phyloP scores from a whole-genome alignment of 176 grass and related monocot species.

The Pontederia crassipes region DNA sequence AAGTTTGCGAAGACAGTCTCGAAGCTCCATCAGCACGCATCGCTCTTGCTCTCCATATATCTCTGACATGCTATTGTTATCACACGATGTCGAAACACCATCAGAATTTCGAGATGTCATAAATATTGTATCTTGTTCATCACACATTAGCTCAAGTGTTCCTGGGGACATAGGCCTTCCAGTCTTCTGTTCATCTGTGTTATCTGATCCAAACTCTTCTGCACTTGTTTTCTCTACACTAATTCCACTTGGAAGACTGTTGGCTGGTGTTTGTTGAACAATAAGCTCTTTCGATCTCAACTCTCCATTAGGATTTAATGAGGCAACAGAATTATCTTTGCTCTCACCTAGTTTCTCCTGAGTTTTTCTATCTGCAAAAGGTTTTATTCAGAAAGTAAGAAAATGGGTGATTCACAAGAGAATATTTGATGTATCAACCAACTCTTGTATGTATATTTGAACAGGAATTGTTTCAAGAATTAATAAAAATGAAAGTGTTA shows the following conservation, averaged over 20 bases:
- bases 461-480: no score
- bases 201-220: neutral
- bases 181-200: slow-evolving; percentile 5
- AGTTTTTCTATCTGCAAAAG: slow-evolving; percentile 7
- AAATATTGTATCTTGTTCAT: slow-evolving; percentile 25
- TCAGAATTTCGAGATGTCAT: slow-evolving; percentile 13
- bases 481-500: no score
- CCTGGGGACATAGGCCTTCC: slow-evolving; percentile 24
- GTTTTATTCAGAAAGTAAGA: slow-evolving; percentile 6
- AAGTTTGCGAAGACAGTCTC: slow-evolving; percentile 20
- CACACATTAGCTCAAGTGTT: slow-evolving; percentile 29
- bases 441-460: no score
- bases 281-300: slow-evolving; percentile 4
- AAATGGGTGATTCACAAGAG: neutral
- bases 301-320: slow-evolving; percentile 15
- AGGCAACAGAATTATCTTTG: slow-evolving; percentile 15
- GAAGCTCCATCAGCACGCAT: slow-evolving; percentile 22
- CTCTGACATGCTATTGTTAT: slow-evolving; percentile 3
- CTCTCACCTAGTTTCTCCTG: slow-evolving; percentile 6
- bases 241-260: slow-evolving; percentile 7
- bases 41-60: slow-evolving; percentile 29
- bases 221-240: neutral
- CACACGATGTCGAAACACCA: neutral
- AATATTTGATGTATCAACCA: no score
- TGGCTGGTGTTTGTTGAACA: neutral